Conservation (phyloP, 768 basidiomycete genomes). For the Paxillus rubicundulus region DNA sequence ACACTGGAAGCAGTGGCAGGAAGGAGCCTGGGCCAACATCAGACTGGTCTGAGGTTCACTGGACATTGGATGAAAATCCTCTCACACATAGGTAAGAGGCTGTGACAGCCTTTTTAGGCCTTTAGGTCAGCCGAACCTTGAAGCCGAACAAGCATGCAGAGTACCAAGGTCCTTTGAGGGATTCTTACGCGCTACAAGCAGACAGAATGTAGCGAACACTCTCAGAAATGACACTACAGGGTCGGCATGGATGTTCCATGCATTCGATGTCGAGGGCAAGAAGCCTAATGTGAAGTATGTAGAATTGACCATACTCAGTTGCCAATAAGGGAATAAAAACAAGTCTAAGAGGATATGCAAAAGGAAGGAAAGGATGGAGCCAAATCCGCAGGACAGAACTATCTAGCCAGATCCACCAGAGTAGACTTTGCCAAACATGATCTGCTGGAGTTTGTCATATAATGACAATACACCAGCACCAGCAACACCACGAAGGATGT, state of each 20-base stretch:
- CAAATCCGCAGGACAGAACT: conserved; percentile 15
- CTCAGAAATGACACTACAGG: background rate
- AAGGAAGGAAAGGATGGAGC: conserved; percentile 33
- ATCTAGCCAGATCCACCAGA: conserved; percentile 66
- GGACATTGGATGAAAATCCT: too few species aligned
- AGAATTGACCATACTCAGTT: conserved; percentile 18
- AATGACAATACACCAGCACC: conserved; percentile 99
- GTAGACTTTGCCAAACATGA: conserved; percentile 99
- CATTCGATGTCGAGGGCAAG: conserved; percentile 16
- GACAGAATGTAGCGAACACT: background rate
- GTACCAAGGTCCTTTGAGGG: too few species aligned
- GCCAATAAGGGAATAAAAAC: conserved; percentile 31
- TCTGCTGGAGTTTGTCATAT: conserved; percentile 97
- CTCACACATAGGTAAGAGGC: too few species aligned
- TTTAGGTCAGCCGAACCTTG: too few species aligned
- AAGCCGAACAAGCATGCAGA: too few species aligned
- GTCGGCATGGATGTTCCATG: conserved; percentile 3
- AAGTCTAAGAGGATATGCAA: conserved; percentile 32
- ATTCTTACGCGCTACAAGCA: background rate
- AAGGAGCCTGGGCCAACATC: too few species aligned
- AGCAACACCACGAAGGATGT: conserved; percentile 98
- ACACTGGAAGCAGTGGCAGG: too few species aligned
- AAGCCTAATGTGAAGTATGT: conserved; percentile 23
- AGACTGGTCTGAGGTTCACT: too few species aligned
- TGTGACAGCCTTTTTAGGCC: too few species aligned